These are phyloP conservation scores for Candida morakotiae DNA, from an alignment of 805 yeast species.

Conservation along the genomic window DNA sequence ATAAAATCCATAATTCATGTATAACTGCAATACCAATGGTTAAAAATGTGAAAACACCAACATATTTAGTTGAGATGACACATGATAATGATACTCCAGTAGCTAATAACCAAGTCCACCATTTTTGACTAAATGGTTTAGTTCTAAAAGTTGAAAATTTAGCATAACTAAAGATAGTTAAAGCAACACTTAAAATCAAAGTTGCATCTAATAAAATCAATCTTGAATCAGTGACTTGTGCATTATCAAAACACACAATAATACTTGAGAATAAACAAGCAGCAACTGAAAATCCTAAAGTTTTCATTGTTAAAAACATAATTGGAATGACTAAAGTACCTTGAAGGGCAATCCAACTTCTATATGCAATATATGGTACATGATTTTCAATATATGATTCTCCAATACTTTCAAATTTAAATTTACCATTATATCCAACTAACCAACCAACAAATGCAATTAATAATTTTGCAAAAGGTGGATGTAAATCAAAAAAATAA, in stretches of 20 bases:
- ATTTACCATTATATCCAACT: slow-evolving; percentile 86
- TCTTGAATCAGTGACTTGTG: slow-evolving; percentile 87
- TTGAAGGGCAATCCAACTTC: slow-evolving; percentile 73
- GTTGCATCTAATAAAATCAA: slow-evolving; percentile 91
- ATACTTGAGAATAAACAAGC: slow-evolving; percentile 75
- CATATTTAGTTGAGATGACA: slow-evolving; percentile 93
- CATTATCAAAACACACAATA: slow-evolving; percentile 81
- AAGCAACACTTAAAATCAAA: slow-evolving; percentile 76
- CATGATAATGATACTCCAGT: slow-evolving; percentile 88
- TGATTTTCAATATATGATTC: slow-evolving; percentile 71
- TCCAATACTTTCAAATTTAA: slow-evolving; percentile 89
- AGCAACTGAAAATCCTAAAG: slow-evolving; percentile 72
- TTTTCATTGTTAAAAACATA: slow-evolving; percentile 80
- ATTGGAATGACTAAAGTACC: slow-evolving; percentile 82
- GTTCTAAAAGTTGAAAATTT: slow-evolving; percentile 67
- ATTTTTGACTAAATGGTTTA: slow-evolving; percentile 58
- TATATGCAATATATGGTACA: slow-evolving; percentile 82
- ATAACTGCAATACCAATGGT: slow-evolving; percentile 85
- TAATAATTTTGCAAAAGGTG: slow-evolving; percentile 93
- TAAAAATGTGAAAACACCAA: slow-evolving; percentile 87
- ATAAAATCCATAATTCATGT: slow-evolving; percentile 82
- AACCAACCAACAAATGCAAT: slow-evolving; percentile 89
- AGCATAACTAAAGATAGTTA: slow-evolving; percentile 73
- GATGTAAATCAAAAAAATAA: slow-evolving; percentile 94
- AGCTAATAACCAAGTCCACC: slow-evolving; percentile 85